Evolutionary conservation across 495 filamentous ascomycete genomes (phyloP).

Genomic region (Penicillium egyptiacum): DNA sequence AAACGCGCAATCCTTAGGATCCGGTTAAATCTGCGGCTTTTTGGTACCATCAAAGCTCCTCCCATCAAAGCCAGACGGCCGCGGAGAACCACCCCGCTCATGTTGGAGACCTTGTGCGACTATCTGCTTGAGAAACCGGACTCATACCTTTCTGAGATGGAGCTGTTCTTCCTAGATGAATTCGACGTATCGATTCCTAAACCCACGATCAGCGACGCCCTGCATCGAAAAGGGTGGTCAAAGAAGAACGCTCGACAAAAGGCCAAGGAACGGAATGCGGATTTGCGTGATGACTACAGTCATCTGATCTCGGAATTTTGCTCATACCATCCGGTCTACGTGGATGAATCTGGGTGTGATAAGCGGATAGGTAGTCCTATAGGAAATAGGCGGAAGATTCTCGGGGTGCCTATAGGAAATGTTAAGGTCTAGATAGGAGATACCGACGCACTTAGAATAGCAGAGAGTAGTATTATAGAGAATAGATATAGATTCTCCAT

Average conservation of each 20-base stretch:
- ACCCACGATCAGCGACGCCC: constrained; percentile 16
- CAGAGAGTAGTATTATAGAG: too few species aligned
- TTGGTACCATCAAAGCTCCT: constrained; percentile 26
- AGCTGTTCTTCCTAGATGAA: constrained; percentile 17
- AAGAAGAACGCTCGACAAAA: constrained; percentile 14
- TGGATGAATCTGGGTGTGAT: background rate
- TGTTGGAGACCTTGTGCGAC: constrained; percentile 20
- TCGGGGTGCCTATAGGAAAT: too few species aligned
- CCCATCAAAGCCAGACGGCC: constrained; percentile 20
- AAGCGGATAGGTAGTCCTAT: background rate
- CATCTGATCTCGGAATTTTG: constrained; percentile 17
- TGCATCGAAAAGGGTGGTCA: constrained; percentile 9
- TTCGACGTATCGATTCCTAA: constrained; percentile 13
- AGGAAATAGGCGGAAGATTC: too few species aligned
- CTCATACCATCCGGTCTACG: background rate
- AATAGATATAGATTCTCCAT: too few species aligned
- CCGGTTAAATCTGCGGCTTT: constrained; percentile 26
- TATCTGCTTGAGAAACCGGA: constrained; percentile 13
- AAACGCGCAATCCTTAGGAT: constrained; percentile 23
- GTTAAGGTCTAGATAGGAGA: too few species aligned
- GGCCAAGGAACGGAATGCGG: constrained; percentile 28
- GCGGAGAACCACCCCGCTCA: constrained; percentile 19
- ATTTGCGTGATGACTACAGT: constrained; percentile 37
- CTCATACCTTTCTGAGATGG: constrained; percentile 14
- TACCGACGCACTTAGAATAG: too few species aligned